Percentiles rank a stretch among this genome's conserved stretches.
Evolutionary conservation across 164 flowering plant genomes (phyloP).

Genomic region (Protea cynaroides): DNA sequence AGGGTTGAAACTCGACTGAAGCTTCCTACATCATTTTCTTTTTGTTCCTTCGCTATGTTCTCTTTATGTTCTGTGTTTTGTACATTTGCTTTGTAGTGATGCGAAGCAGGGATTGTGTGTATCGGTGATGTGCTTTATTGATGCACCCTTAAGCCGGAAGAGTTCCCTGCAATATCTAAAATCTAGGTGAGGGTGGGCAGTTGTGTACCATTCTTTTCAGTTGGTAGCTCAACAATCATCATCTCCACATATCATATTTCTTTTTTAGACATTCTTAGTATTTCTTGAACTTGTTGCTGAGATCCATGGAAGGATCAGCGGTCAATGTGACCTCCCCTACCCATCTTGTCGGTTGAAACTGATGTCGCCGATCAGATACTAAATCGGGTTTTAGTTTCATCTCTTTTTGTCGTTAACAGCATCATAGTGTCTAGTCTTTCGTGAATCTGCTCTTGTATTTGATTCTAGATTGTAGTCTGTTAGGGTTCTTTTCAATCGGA

Average conservation of each 20-base stretch:
- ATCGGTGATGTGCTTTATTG: slow-evolving; percentile 32
- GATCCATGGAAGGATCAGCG: too few species aligned
- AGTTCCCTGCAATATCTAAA: slow-evolving; percentile 35
- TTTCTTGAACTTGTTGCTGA: too few species aligned
- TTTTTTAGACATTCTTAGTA: too few species aligned
- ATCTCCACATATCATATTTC: slow-evolving; percentile 27
- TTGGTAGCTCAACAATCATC: slow-evolving; percentile 38
- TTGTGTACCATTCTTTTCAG: slow-evolving; percentile 22
- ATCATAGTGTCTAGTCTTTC: too few species aligned
- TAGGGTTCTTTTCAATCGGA: too few species aligned
- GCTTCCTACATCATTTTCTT: background rate
- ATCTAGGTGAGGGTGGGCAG: slow-evolving; percentile 42
- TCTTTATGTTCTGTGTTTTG: background rate
- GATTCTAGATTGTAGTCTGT: too few species aligned
- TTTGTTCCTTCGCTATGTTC: background rate
- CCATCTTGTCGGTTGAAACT: too few species aligned
- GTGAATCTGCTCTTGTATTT: too few species aligned
- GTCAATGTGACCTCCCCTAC: too few species aligned
- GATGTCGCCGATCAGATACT: too few species aligned
- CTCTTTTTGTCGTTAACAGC: too few species aligned
- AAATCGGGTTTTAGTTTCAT: too few species aligned
- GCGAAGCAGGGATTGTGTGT: slow-evolving; percentile 43
- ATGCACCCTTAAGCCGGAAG: slow-evolving; percentile 32
- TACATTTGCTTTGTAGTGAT: background rate
- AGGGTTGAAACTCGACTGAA: background rate